A percentile compares a stretch with the other conserved stretches of the same genome.
phyloP scores from a whole-genome alignment of 2,329 filamentous ascomycete genomes.

The Penicillium sp. region DNA sequence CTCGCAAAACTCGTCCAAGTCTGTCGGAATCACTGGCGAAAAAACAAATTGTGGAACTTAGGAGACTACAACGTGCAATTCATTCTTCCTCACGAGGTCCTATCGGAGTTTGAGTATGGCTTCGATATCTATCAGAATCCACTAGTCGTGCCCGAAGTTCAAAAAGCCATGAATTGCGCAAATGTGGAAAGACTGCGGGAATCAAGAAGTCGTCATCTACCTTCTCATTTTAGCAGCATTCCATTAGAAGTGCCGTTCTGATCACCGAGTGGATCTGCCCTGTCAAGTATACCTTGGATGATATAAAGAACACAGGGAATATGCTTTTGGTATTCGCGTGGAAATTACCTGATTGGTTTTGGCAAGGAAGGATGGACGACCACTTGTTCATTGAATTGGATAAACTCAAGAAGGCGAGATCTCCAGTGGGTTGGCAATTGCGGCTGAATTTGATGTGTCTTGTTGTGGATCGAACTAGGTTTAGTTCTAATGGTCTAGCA shows the following conservation, averaged over 20 bases:
- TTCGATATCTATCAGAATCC: neutral
- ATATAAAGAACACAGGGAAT: too few relatives aligned
- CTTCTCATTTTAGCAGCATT: too few relatives aligned
- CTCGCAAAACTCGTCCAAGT: neutral
- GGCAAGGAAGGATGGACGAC: conserved; percentile 1
- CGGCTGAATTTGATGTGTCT: too few relatives aligned
- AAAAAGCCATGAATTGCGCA: neutral
- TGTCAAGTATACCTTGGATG: too few relatives aligned
- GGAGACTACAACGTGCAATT: neutral
- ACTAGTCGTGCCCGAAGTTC: neutral
- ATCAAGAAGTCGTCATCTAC: neutral
- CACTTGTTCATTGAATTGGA: conserved; percentile 4
- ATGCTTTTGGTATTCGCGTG: too few relatives aligned
- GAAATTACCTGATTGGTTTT: conserved; percentile 2
- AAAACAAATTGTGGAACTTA: neutral
- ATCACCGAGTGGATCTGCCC: too few relatives aligned
- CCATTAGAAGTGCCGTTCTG: too few relatives aligned
- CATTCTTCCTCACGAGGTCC: neutral
- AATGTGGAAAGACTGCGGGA: neutral
- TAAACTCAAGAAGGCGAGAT: neutral
- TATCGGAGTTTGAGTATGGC: neutral
- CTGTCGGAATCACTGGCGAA: neutral
- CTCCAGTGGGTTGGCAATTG: too few relatives aligned
- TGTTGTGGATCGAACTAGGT: too few relatives aligned
- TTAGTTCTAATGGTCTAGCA: too few relatives aligned